A percentile compares a stretch with the other conserved stretches of the same genome.
phyloP scores from a whole-genome alignment of 148 eudicot genomes.

The Nepenthes mirabilis region DNA sequence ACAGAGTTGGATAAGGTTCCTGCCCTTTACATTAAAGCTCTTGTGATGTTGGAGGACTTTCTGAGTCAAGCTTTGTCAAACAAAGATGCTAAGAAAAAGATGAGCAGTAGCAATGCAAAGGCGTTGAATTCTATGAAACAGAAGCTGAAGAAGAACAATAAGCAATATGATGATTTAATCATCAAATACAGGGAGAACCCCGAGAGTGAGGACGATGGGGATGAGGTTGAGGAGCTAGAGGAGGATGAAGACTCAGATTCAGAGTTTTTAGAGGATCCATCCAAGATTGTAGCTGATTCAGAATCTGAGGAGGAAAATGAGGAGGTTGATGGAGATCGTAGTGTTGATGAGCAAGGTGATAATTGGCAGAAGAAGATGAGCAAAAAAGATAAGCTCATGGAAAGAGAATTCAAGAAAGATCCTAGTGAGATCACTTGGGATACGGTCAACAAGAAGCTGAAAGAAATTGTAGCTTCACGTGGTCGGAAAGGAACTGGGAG shows the following conservation, averaged over 20 bases:
- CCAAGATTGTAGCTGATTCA: constrained; percentile 15
- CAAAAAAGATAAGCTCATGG: too few species aligned
- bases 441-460: constrained; percentile 70
- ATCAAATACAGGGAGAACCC: constrained; percentile 68
- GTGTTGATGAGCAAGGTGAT: constrained; percentile 47
- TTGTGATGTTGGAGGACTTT: constrained; percentile 76
- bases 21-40: constrained; percentile 51
- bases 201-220: constrained; percentile 41
- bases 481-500: constrained; percentile 82
- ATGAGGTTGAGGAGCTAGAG: constrained; percentile 39
- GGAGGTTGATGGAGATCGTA: constrained; percentile 16
- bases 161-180: constrained; percentile 66
- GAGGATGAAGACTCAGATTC: constrained; percentile 25
- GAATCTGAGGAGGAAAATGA: constrained; percentile 41
- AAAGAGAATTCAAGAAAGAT: background rate
- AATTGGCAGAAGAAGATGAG: constrained; percentile 26
- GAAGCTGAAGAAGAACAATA: constrained; percentile 79
- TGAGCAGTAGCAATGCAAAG: constrained; percentile 78
- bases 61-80: constrained; percentile 60
- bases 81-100: constrained; percentile 84
- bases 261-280: constrained; percentile 23
- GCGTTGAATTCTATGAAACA: constrained; percentile 92
- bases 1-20: constrained; percentile 55
- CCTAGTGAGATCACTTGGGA: constrained; percentile 51
- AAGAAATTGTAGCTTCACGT: constrained; percentile 72